Base-by-base conservation (phyloP, 495 filamentous ascomycete species). In the Friedmanniomyces simplex region DNA sequence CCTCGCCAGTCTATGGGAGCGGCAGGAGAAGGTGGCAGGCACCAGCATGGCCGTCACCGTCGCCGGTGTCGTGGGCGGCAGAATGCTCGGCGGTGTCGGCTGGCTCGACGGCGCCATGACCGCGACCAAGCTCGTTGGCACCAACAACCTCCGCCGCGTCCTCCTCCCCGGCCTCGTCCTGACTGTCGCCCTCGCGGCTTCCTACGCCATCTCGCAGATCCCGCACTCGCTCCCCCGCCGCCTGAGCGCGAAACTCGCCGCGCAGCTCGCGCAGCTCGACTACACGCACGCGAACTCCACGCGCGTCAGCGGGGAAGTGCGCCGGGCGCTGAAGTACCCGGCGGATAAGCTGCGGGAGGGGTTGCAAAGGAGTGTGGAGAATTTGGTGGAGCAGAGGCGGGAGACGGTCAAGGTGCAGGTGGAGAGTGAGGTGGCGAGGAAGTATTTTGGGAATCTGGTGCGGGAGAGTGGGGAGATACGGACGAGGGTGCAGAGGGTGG, bases 41-140 rank as follows among this genome's bases (percentile, higher is more conserved):
- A 89, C 89, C 26, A 82, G 93, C 59, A 87, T 97, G 84, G 91
- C 94, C 39, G 77, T 98, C 71, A 97, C 93, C 1, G 82, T 91
- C 28, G 87, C 85, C n/a, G 89, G 88, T 56, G 84, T 93, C 20
- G 75, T 96, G 11, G 88, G 91, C 50, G 80, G 84, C 13, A 79
- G 90, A 37, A 75, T 91, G 57, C 74, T 97, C 45, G 87, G 91
- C 60, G 83, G 90, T 50, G 79, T 87, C 66, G 82, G 87, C 52
- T 96, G 91, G 87, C 73, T 96, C 52, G 93, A 97, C 68, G 87
- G 90, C 54, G 82, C 86, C 3, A 70, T 96, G 32, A 89, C 84
- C 61, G 85, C 84, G 21, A 82, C 80, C 21, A 89, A 85, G 55
- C 68, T 96, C 48, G 69, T 96, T 46, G 91, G 94, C n/a, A 81